Conservation (phyloP, 257 asterid species). For the Ligustrum vulgare region DNA sequence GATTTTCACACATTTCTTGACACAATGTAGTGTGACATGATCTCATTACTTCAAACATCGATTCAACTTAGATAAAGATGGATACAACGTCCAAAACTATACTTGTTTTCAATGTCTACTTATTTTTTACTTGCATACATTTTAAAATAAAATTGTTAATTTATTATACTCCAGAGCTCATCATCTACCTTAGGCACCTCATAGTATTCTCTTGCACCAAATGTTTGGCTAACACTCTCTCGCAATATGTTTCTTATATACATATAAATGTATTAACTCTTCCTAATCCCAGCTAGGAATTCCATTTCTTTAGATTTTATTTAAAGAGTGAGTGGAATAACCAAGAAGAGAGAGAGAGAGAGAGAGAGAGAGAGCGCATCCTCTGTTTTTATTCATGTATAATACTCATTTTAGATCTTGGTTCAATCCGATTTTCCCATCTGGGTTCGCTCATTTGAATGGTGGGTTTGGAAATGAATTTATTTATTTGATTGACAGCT, state of each 20-base stretch:
- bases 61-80: too few species aligned
- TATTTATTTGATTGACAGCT: background rate
- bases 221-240: conserved; percentile 34
- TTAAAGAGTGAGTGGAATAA: conserved; percentile 59
- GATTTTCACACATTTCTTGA: too few species aligned
- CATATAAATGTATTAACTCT: conserved; percentile 35
- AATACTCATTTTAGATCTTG: conserved; percentile 42
- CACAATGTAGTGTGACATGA: too few species aligned
- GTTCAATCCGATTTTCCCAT: conserved; percentile 27
- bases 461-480: conserved; percentile 18
- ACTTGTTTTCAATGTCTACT: background rate
- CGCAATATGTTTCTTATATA: background rate
- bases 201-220: conserved; percentile 47
- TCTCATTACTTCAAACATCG: too few species aligned
- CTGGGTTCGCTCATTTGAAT: conserved; percentile 30
- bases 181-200: conserved; percentile 44
- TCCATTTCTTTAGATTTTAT: conserved; percentile 44
- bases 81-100: background rate
- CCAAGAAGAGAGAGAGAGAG: conserved; percentile 42
- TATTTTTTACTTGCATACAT: background rate
- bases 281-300: conserved; percentile 44
- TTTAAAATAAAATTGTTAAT: too few species aligned
- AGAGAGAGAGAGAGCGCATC: conserved; percentile 42
- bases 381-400: conserved; percentile 35
- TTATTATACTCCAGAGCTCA: conserved; percentile 19